Base-by-base conservation (phyloP, 768 basidiomycete species). In the Phylloporus scabripes region DNA sequence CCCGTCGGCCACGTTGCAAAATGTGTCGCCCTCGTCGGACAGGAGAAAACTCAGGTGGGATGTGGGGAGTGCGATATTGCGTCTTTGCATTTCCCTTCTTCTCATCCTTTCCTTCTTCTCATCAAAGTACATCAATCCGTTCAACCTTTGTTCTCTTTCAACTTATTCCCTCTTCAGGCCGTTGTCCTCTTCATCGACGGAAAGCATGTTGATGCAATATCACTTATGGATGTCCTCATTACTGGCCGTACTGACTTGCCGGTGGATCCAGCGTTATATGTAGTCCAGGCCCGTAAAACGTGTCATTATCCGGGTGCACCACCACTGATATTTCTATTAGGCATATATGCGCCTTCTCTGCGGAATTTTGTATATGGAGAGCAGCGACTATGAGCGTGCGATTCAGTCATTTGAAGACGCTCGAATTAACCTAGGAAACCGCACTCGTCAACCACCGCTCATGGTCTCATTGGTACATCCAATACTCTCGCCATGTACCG, bases 161-260 rank as follows among this genome's bases (percentile, higher is more conserved):
- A 12, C 29, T 29, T 6, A 8, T 33, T 5, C 12, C 28, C 2
- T 4, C 2, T 4, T 21, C 9, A 51, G 53, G 50, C 46, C 2
- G 18, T 54, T 8, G 33, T 51, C 28, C 7, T 48, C 2, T 52
- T 42, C n/a, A 41, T 45, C 38, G 42, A 24, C 8, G 50, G 53
- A 24, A 38, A 51, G 8, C 14, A 48, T 14, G 21, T 12, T 5
- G 32, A 39, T 26, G 54, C 47, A 3, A 46, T 49, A 34, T 55
- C 46, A 4, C 51, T 47, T 6, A 8, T 26, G 7, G 39, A 42
- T 2, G 45, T 42, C 24, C 44, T 50, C 15, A 53, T 50, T 12
- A 8, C 23, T 18, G 31, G 21, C 1, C 17, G 17, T n/a, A n/a
- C n/a, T n/a, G n/a, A n/a, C n/a, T n/a, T n/a, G 0, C 8, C 3